phyloP scores from a whole-genome alignment of 1,284 basidiomycete genomes.

The Meripilus lineatus region DNA sequence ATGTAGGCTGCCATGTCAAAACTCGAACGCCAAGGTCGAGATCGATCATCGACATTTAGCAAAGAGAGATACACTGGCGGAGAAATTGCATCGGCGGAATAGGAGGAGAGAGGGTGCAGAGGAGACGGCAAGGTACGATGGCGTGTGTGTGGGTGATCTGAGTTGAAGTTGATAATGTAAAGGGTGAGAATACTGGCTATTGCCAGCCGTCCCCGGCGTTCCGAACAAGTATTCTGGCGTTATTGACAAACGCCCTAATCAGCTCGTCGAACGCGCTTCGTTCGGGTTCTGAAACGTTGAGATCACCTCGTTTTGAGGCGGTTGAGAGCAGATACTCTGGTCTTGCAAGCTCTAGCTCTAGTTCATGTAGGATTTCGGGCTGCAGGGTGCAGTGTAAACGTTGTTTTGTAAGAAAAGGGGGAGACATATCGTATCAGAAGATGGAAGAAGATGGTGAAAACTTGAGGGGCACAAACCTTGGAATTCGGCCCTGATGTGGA shows the following conservation, averaged over 20 bases:
- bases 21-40: too few relatives aligned
- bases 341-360: slow-evolving; percentile 68
- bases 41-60: too few relatives aligned
- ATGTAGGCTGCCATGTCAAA: too few relatives aligned
- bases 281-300: slow-evolving; percentile 51
- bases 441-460: slow-evolving; percentile 3
- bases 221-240: slow-evolving; percentile 67
- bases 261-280: slow-evolving; percentile 75
- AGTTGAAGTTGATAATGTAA: neutral
- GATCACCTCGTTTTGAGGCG: slow-evolving; percentile 55
- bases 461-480: slow-evolving; percentile 41
- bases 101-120: too few relatives aligned
- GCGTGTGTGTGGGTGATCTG: too few relatives aligned
- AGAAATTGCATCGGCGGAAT: too few relatives aligned
- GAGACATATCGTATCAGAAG: slow-evolving; percentile 7
- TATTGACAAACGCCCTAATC: slow-evolving; percentile 79
- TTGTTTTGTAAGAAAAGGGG: slow-evolving; percentile 1
- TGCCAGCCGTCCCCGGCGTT: slow-evolving; percentile 49
- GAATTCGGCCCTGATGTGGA: slow-evolving; percentile 39
- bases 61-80: too few relatives aligned
- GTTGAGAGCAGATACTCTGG: slow-evolving; percentile 54
- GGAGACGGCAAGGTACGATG: neutral
- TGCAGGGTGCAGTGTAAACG: slow-evolving; percentile 21
- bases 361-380: slow-evolving; percentile 63
- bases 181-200: slow-evolving; percentile 12